Evolutionary conservation across 106 monocot genomes (phyloP).

Genomic region (Narthecium ossifragum): DNA sequence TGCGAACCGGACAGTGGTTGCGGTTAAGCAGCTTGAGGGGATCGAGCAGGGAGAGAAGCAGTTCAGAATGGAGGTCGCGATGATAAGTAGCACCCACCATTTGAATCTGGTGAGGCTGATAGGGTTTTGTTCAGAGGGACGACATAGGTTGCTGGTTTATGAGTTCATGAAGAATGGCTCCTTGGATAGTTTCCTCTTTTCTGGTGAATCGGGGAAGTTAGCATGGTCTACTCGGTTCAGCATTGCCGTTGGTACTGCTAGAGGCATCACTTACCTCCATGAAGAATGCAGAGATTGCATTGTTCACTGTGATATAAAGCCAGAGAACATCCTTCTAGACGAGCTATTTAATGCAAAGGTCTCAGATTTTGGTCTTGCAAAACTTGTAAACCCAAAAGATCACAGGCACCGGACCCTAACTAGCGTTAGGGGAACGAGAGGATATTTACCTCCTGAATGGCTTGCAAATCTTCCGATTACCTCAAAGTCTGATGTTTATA

Average conservation of each 20-base stretch:
- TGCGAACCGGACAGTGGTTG: constrained; percentile 46
- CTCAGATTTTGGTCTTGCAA: constrained; percentile 86
- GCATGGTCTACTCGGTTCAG: constrained; percentile 48
- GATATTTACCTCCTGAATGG: constrained; percentile 92
- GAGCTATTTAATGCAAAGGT: constrained; percentile 77
- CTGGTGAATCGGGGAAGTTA: constrained; percentile 17
- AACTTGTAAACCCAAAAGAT: constrained; percentile 59
- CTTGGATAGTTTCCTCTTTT: constrained; percentile 61
- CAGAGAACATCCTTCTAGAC: constrained; percentile 90
- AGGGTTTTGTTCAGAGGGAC: constrained; percentile 83
- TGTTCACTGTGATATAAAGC: constrained; percentile 88
- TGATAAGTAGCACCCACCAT: constrained; percentile 92
- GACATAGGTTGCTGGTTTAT: constrained; percentile 77
- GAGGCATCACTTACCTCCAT: constrained; percentile 81
- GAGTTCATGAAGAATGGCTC: constrained; percentile 93
- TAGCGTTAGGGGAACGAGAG: constrained; percentile 71
- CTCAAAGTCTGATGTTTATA: constrained; percentile 80
- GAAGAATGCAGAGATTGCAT: constrained; percentile 94
- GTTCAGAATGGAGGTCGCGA: constrained; percentile 91
- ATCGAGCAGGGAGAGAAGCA: constrained; percentile 94
- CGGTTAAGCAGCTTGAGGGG: constrained; percentile 90
- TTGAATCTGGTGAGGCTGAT: constrained; percentile 76
- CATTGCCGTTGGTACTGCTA: constrained; percentile 69
- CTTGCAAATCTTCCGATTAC: constrained; percentile 75
- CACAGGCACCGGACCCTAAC: constrained; percentile 57